These are phyloP conservation scores for Exophiala phaeomuriformis DNA, from an alignment of 2,329 filamentous ascomycete species.

Conservation along the genomic window DNA sequence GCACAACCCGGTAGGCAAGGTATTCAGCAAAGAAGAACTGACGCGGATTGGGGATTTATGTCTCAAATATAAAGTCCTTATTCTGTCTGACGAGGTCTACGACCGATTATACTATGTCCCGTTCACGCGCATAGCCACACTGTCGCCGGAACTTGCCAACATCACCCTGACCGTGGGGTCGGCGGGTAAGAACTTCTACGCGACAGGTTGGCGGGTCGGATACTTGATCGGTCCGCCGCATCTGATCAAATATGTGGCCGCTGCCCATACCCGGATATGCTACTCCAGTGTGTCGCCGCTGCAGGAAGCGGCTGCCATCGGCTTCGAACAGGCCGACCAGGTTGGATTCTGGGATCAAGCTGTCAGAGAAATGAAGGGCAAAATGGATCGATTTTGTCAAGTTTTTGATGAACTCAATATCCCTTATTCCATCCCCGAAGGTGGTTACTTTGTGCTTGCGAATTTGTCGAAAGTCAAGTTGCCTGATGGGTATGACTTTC, in stretches of 20 bases:
- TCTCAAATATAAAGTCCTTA: constrained; percentile 88
- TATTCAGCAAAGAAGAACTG: constrained; percentile 78
- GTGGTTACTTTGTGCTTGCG: constrained; percentile 93
- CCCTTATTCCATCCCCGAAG: constrained; percentile 86
- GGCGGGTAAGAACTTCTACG: constrained; percentile 97
- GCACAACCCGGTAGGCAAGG: constrained; percentile 95
- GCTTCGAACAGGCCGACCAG: constrained; percentile 81
- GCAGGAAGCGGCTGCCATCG: constrained; percentile 88
- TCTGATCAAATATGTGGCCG: constrained; percentile 82
- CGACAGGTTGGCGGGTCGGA: constrained; percentile 92
- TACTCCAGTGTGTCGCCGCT: constrained; percentile 89
- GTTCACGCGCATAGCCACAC: constrained; percentile 83
- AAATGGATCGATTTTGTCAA: constrained; percentile 79
- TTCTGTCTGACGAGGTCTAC: constrained; percentile 88
- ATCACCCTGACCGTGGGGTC: constrained; percentile 91
- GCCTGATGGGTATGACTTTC: constrained; percentile 79
- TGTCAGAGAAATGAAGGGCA: constrained; percentile 78
- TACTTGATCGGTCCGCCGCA: constrained; percentile 88
- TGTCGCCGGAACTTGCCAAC: constrained; percentile 81
- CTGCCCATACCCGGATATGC: constrained; percentile 92
- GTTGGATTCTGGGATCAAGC: constrained; percentile 82
- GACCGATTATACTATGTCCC: constrained; percentile 92
- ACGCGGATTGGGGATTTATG: constrained; percentile 78
- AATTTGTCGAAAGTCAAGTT: constrained; percentile 85
- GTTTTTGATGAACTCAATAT: constrained; percentile 68